Conservation (phyloP, 2,329 filamentous ascomycete genomes). For the Acrocalymma vagum region DNA sequence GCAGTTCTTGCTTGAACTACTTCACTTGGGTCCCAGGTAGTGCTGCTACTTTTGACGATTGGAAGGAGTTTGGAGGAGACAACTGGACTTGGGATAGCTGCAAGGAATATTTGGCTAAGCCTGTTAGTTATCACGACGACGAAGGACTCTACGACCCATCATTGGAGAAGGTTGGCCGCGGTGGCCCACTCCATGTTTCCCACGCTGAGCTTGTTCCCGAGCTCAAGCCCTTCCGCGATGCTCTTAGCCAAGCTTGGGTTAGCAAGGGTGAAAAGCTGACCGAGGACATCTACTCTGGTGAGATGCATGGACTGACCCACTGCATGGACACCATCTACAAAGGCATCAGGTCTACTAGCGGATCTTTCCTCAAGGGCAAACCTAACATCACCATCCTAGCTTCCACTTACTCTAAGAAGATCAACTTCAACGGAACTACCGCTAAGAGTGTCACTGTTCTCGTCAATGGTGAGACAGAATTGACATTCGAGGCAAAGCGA, state of each 20-base stretch:
- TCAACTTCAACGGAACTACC: slow-evolving; percentile 60
- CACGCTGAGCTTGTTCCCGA: slow-evolving; percentile 65
- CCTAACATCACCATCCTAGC: slow-evolving; percentile 63
- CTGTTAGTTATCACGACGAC: slow-evolving; percentile 67
- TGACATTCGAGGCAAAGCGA: slow-evolving; percentile 35
- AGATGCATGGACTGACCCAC: slow-evolving; percentile 63
- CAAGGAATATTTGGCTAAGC: slow-evolving; percentile 61
- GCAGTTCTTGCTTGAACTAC: slow-evolving; percentile 68
- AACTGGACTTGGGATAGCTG: slow-evolving; percentile 66
- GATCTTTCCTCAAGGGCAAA: slow-evolving; percentile 61
- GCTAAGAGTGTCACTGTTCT: slow-evolving; percentile 60
- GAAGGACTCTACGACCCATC: slow-evolving; percentile 53
- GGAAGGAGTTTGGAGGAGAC: slow-evolving; percentile 55
- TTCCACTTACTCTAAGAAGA: slow-evolving; percentile 59
- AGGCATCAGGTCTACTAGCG: slow-evolving; percentile 63
- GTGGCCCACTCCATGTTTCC: slow-evolving; percentile 63
- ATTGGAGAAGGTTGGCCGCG: slow-evolving; percentile 59
- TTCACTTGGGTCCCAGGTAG: slow-evolving; percentile 70
- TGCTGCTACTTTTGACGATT: slow-evolving; percentile 64
- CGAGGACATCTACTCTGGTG: slow-evolving; percentile 65
- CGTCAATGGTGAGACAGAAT: slow-evolving; percentile 49
- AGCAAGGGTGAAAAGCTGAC: slow-evolving; percentile 60
- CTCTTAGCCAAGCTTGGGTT: slow-evolving; percentile 61
- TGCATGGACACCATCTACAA: slow-evolving; percentile 66
- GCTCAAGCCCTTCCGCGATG: slow-evolving; percentile 60